Evolutionary conservation across 2,329 filamentous ascomycete genomes (phyloP).

Genomic region (Ilyonectria mors-panacis): DNA sequence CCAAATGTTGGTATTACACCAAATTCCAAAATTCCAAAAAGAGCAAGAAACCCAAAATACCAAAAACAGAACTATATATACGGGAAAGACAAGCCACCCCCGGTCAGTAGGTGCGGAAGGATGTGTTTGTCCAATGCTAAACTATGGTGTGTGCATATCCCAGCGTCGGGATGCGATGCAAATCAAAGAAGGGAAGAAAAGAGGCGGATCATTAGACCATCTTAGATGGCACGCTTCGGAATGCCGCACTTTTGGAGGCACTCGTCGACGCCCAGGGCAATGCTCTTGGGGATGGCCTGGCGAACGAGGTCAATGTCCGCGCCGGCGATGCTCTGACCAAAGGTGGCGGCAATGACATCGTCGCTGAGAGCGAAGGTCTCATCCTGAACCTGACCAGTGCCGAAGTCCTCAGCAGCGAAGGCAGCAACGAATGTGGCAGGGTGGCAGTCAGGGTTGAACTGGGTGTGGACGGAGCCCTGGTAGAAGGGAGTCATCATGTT

Average conservation of each 20-base stretch:
- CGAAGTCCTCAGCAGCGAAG: slow-evolving; percentile 66
- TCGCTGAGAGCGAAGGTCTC: slow-evolving; percentile 63
- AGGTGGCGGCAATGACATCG: slow-evolving; percentile 62
- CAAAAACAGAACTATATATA: slow-evolving; percentile 14
- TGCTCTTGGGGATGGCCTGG: slow-evolving; percentile 58
- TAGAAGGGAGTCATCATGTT: slow-evolving; percentile 69
- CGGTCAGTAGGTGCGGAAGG: not conserved
- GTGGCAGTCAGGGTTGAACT: slow-evolving; percentile 70
- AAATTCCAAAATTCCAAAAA: slow-evolving; percentile 2
- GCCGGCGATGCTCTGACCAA: slow-evolving; percentile 62
- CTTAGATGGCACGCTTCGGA: slow-evolving; percentile 58
- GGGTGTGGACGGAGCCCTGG: slow-evolving; percentile 68
- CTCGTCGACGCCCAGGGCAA: slow-evolving; percentile 67
- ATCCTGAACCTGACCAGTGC: slow-evolving; percentile 65
- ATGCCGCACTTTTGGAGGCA: slow-evolving; percentile 58
- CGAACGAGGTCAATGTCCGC: slow-evolving; percentile 63
- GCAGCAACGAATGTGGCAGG: slow-evolving; percentile 65
- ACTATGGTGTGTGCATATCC: slow-evolving; percentile 8
- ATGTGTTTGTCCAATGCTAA: slow-evolving; percentile 6
- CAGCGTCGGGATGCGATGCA: not conserved
- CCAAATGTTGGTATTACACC: not conserved
- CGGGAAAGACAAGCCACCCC: not conserved
- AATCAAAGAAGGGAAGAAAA: not conserved
- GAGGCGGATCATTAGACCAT: too few species aligned
- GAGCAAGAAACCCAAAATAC: not conserved